Evolutionary conservation across 2,329 filamentous ascomycete species (phyloP).

Genomic region (Apiospora malaysiana): DNA sequence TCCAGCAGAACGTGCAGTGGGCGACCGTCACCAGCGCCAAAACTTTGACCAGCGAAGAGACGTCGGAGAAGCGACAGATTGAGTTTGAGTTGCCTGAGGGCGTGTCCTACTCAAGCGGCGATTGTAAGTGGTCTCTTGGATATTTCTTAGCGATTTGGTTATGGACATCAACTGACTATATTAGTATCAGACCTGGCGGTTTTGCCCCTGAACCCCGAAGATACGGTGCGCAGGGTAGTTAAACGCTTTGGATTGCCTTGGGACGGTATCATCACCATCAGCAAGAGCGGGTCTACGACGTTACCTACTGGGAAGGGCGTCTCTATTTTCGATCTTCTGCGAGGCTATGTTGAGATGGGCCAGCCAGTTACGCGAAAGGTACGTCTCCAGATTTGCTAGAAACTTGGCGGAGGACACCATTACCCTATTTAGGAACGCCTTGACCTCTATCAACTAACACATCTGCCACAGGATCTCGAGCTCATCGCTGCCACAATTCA

Average conservation of each 20-base stretch:
- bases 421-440: too few species aligned
- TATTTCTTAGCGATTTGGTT: not conserved
- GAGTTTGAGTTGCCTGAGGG: constrained; percentile 59
- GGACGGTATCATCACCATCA: constrained; percentile 61
- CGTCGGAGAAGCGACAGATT: constrained; percentile 53
- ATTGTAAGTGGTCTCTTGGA: constrained; percentile 43
- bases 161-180: not conserved
- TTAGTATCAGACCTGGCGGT: constrained; percentile 53
- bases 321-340: constrained; percentile 34
- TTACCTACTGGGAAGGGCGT: constrained; percentile 43
- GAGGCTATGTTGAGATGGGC: constrained; percentile 31
- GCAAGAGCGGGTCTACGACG: constrained; percentile 43
- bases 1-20: constrained; percentile 53
- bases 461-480: not conserved
- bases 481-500: constrained; percentile 24
- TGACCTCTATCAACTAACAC: not conserved
- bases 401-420: not conserved
- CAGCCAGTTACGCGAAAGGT: constrained; percentile 31
- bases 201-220: constrained; percentile 62
- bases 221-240: constrained; percentile 60
- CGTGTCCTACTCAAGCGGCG: constrained; percentile 62
- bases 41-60: constrained; percentile 48
- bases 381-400: not conserved
- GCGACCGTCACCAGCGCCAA: constrained; percentile 51
- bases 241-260: constrained; percentile 61